Percentiles rank a stretch among this genome's conserved stretches.
Evolutionary conservation across 768 basidiomycete genomes (phyloP).

Genomic region (Suillus tomentosus): DNA sequence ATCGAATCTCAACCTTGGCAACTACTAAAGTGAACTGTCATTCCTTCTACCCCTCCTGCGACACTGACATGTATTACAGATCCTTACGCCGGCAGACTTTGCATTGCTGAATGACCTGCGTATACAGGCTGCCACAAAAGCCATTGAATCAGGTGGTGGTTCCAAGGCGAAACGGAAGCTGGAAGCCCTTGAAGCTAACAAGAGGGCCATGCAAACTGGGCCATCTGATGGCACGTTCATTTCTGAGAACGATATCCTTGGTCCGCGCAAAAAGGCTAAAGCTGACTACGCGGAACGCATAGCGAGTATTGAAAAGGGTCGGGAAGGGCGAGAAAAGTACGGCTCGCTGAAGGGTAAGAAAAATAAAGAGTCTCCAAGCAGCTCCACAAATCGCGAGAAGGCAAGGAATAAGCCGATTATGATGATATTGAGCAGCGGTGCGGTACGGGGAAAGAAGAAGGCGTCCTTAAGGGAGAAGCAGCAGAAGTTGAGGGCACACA

Average conservation of each 20-base stretch:
- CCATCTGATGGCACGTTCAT: constrained; percentile 58
- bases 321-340: constrained; percentile 94
- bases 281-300: constrained; percentile 92
- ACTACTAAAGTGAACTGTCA: constrained; percentile 71
- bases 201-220: constrained; percentile 51
- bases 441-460: constrained; percentile 83
- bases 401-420: constrained; percentile 92
- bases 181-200: constrained; percentile 72
- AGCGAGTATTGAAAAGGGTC: constrained; percentile 87
- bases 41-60: background rate
- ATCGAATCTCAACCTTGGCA: constrained; percentile 64
- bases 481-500: constrained; percentile 73
- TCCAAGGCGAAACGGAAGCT: constrained; percentile 88
- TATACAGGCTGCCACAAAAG: constrained; percentile 72
- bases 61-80: constrained; percentile 47
- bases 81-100: constrained; percentile 97
- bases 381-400: constrained; percentile 92
- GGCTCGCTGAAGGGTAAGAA: constrained; percentile 91
- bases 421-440: constrained; percentile 83
- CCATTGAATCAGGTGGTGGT: constrained; percentile 70
- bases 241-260: constrained; percentile 90
- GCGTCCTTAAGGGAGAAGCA: constrained; percentile 82
- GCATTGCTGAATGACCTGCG: constrained; percentile 87
- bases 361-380: constrained; percentile 78
- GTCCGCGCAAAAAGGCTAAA: constrained; percentile 91